Base-by-base conservation (phyloP, 2,329 filamentous ascomycete genomes). In the Drechmeria coniospora region DNA sequence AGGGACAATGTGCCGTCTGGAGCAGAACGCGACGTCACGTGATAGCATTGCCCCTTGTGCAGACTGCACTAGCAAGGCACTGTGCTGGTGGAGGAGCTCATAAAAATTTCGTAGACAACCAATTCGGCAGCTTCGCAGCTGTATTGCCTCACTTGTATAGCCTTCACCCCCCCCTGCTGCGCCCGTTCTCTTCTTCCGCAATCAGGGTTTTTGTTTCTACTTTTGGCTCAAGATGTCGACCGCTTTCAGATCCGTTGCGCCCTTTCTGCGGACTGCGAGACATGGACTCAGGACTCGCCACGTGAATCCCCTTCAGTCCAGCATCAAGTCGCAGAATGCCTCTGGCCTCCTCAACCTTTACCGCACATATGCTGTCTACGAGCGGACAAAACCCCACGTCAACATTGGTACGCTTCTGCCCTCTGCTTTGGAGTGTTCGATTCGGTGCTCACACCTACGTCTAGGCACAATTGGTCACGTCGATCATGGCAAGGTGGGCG, bases 401-500 rank as follows among this genome's bases (percentile, higher is more conserved):
- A 98, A 98, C 65, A 90, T 98, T 51, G 90, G 90, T 81, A 66
- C 42, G 65, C n/a, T 21, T 18, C 15, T 20, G 8, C 5, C 11
- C 11, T 6, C 8, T 15, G n/a, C 12, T 8, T 15, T 11, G 8
- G 21, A 6, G 12, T 11, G n/a, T 25, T 16, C 3, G 14, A 8
- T 3, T 26, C 4, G 14, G 11, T 25, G 27, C 28, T 33, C 19
- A 30, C 21, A 20, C 1, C 1, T 18, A 17, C 7, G 8, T 12
- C 15, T 26, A 86, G 79, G 79, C 56, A 98, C 90, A 45, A 98
- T 98, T 62, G 90, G 90, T 46, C 90, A 98, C 68, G 90, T 98
- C 61, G 90, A 98, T 73, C 87, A 98, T 65, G 87, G 87, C 66
- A 98, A 98, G 80, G 86, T 92, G 63, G 40, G 26, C 24, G 16